phyloP scores from a whole-genome alignment of 2,329 filamentous ascomycete species.

The Hypocrella siamensis region DNA sequence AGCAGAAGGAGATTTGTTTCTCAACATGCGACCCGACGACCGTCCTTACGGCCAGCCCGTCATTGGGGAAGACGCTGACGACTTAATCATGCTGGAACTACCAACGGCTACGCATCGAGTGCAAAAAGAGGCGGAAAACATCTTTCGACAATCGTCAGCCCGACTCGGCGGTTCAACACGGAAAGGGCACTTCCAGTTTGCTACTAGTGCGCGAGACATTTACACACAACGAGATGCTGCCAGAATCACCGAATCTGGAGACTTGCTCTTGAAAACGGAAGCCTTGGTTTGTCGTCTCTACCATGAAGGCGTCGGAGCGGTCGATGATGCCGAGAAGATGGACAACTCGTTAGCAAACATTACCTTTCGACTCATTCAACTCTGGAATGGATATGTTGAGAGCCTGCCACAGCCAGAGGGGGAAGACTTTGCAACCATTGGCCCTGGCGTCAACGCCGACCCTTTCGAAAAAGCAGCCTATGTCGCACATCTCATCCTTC shows the following conservation, averaged over 20 bases:
- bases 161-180: slow-evolving; percentile 23
- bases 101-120: slow-evolving; percentile 38
- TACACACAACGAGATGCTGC: slow-evolving; percentile 41
- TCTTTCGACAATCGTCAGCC: slow-evolving; percentile 36
- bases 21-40: slow-evolving; percentile 30
- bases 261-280: slow-evolving; percentile 63
- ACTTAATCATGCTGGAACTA: slow-evolving; percentile 39
- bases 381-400: slow-evolving; percentile 41
- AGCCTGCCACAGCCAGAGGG: slow-evolving; percentile 30
- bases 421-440: slow-evolving; percentile 46
- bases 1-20: slow-evolving; percentile 30
- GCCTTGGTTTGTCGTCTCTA: slow-evolving; percentile 51
- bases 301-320: slow-evolving; percentile 39
- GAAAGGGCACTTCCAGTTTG: slow-evolving; percentile 48
- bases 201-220: slow-evolving; percentile 56
- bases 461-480: slow-evolving; percentile 63
- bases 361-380: slow-evolving; percentile 31
- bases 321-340: slow-evolving; percentile 39
- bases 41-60: slow-evolving; percentile 20
- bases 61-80: slow-evolving; percentile 27
- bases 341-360: slow-evolving; percentile 39
- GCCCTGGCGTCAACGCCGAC: slow-evolving; percentile 44
- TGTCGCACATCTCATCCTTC: slow-evolving; percentile 62
- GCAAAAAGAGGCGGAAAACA: slow-evolving; percentile 37
- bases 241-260: slow-evolving; percentile 49